A percentile compares a stretch with the other conserved stretches of the same genome.
These are phyloP conservation scores for Cudoniella acicularis DNA, from an alignment of 495 filamentous ascomycete genomes.

Conservation along the genomic window DNA sequence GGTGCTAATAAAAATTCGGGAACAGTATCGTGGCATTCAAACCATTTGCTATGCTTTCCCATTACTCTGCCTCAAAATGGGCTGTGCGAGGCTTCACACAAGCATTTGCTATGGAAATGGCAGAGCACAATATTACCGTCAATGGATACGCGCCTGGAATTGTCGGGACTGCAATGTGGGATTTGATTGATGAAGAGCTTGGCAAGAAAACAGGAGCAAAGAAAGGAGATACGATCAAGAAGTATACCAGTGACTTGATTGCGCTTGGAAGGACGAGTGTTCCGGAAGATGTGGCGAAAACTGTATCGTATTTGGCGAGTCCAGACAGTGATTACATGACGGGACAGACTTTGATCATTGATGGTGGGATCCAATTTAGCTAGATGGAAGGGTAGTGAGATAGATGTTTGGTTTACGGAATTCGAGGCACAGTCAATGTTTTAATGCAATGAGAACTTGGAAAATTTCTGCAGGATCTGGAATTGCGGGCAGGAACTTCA, in stretches of 20 bases:
- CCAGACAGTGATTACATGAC: constrained; percentile 56
- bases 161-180: constrained; percentile 60
- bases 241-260: constrained; percentile 42
- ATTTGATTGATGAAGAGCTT: constrained; percentile 50
- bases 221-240: constrained; percentile 49
- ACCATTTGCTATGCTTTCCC: constrained; percentile 45
- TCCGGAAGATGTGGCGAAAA: constrained; percentile 55
- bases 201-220: constrained; percentile 38
- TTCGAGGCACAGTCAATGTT: too few species aligned
- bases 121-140: constrained; percentile 53
- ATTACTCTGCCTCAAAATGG: constrained; percentile 58
- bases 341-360: constrained; percentile 58
- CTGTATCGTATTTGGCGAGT: constrained; percentile 54
- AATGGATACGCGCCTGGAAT: constrained; percentile 63
- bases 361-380: constrained; percentile 56
- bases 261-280: constrained; percentile 47
- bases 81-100: constrained; percentile 58
- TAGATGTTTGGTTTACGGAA: too few species aligned
- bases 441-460: too few species aligned
- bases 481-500: too few species aligned
- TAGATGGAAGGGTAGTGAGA: too few species aligned
- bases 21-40: constrained; percentile 51
- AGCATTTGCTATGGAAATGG: constrained; percentile 56
- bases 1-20: not conserved
- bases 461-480: too few species aligned